Conservation (phyloP, 1,284 basidiomycete genomes). For the Ceratobasidium theobromae region DNA sequence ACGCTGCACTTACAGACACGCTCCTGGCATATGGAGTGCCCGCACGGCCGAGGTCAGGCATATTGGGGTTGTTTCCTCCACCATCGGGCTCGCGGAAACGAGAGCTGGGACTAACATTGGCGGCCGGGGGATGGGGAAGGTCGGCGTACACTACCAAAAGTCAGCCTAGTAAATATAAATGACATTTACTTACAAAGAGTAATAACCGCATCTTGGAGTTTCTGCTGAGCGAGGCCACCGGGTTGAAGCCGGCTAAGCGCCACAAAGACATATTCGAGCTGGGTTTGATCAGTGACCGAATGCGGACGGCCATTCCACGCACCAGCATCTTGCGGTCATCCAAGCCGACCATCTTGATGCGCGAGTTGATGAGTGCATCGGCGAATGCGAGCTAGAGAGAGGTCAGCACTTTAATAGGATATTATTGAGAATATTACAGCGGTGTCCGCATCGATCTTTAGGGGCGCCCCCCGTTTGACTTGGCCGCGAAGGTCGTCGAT, state of each 20-base stretch:
- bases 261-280: constrained; percentile 59
- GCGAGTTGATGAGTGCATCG: constrained; percentile 54
- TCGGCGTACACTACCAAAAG: constrained; percentile 54
- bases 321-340: constrained; percentile 61
- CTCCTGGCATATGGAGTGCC: constrained; percentile 36
- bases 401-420: neutral
- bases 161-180: neutral
- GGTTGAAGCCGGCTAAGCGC: constrained; percentile 56
- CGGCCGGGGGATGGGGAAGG: constrained; percentile 64
- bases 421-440: neutral
- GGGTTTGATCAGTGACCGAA: neutral
- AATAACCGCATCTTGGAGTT: constrained; percentile 53
- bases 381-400: constrained; percentile 34
- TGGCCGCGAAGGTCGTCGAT: constrained; percentile 33
- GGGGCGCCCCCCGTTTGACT: constrained; percentile 36
- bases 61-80: constrained; percentile 39
- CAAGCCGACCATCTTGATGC: constrained; percentile 50
- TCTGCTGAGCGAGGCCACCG: constrained; percentile 43
- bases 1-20: constrained; percentile 30
- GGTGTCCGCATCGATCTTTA: constrained; percentile 30
- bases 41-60: constrained; percentile 41
- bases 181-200: constrained; percentile 41
- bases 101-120: constrained; percentile 48
- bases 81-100: constrained; percentile 42
- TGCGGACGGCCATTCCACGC: constrained; percentile 37